Base-by-base conservation (phyloP, 331 rosid genomes). In the Rhamnella rubrinervis region DNA sequence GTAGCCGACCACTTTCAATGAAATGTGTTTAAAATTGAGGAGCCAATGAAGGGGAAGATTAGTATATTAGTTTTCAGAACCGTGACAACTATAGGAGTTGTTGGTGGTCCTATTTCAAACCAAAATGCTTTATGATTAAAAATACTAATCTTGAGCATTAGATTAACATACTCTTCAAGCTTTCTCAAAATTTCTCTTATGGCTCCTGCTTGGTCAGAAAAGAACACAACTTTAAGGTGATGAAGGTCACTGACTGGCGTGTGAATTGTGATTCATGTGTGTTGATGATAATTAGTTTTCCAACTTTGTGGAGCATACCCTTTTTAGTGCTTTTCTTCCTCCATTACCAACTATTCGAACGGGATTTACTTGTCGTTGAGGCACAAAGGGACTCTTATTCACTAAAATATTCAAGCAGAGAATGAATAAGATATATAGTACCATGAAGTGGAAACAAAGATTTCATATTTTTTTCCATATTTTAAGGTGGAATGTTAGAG, bases 221-320 rank as follows among this genome's bases (percentile, higher is more conserved):
- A 37, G 41, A 46, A 50, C n/a, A 28, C 20, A 60, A 18, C 31
- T 60, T 16, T 71, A 40, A 57, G 52, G 50, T 50, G 61, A 28
- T 63, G 16, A 20, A 59, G 46, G 67, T 53, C 71, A 71, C 81
- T n/a, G 65, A 76, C 75, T 81, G 66, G 72, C 16, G 70, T 55
- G 62, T 70, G 78, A 73, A 78, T 68, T n/a, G 83, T 77, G 84
- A 65, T 76, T 72, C 87, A 83, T 85, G 90, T 77, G 83, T 82
- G 35, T 61, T 74, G 77, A 75, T 80, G 65, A 73, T 60, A 68
- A 56, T 67, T 23, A 64, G 61, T 68, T 57, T 71, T 84, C 82
- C n/a, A 57, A 85, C 70, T 14, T 53, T 28, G 28, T 41, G 58
- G 26, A 55, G 35, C 21, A 79, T 66, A 20, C 76, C 67, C 65